phyloP scores from a whole-genome alignment of 2,329 filamentous ascomycete genomes.

The Westerdykella ornata region DNA sequence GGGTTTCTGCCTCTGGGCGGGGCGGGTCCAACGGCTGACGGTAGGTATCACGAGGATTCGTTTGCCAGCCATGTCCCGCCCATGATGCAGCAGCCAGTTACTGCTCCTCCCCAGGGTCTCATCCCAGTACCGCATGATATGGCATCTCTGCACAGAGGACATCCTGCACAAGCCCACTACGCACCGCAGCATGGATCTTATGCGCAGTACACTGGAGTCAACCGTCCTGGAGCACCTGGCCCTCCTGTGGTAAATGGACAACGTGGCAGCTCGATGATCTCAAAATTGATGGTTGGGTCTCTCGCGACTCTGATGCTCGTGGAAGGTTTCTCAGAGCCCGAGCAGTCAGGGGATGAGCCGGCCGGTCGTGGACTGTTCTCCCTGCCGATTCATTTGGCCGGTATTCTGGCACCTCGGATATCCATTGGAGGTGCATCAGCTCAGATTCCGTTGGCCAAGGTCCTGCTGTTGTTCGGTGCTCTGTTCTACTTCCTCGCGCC shows the following conservation, averaged over 20 bases:
- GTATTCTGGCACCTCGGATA: conserved; percentile 26
- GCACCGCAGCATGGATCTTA: conserved; percentile 25
- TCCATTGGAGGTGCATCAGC: conserved; percentile 27
- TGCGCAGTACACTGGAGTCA: conserved; percentile 21
- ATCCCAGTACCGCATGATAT: conserved; percentile 41
- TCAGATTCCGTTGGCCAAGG: conserved; percentile 44
- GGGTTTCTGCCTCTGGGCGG: conserved; percentile 36
- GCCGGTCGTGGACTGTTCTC: conserved; percentile 39
- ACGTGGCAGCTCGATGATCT: conserved; percentile 47
- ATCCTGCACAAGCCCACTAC: conserved; percentile 35
- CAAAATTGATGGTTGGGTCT: conserved; percentile 87
- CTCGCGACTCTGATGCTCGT: conserved; percentile 87
- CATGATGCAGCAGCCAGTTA: conserved; percentile 17
- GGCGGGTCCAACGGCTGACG: conserved; percentile 30
- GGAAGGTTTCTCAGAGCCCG: conserved; percentile 64
- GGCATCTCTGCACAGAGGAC: conserved; percentile 34
- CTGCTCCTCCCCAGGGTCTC: conserved; percentile 35
- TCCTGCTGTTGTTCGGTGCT: conserved; percentile 47
- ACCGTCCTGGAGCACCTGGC: conserved; percentile 17
- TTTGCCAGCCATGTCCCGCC: conserved; percentile 20
- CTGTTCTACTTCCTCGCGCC: conserved; percentile 53
- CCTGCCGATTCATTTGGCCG: conserved; percentile 33
- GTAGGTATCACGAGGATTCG: conserved; percentile 34
- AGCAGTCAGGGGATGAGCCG: conserved; percentile 48
- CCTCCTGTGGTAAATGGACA: conserved; percentile 38